Evolutionary conservation across 495 filamentous ascomycete species (phyloP).

Genomic region (Aspergillus indologenus): DNA sequence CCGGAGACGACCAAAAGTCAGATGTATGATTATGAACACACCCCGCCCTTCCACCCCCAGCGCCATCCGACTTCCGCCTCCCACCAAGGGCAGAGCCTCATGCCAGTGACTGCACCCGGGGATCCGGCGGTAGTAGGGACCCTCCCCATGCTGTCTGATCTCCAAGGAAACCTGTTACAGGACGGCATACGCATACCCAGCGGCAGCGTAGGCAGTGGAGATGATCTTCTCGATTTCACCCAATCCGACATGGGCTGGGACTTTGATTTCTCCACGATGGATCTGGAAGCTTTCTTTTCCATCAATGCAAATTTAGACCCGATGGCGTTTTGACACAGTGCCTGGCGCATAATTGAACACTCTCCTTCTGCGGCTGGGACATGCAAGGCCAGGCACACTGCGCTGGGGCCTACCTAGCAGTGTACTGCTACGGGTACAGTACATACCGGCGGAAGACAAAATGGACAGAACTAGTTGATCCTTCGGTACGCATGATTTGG

Average conservation of each 20-base stretch:
- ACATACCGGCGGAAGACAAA: not conserved
- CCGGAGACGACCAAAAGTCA: not conserved
- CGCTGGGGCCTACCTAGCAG: too few species aligned
- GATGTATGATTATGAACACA: not conserved
- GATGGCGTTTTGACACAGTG: slow-evolving; percentile 4
- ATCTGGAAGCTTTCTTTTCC: slow-evolving; percentile 43
- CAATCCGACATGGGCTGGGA: slow-evolving; percentile 46
- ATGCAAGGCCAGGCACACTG: not conserved
- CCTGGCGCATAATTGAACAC: not conserved
- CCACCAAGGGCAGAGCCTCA: not conserved
- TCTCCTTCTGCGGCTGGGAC: not conserved
- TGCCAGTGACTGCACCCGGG: not conserved
- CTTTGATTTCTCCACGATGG: slow-evolving; percentile 48
- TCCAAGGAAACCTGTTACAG: slow-evolving; percentile 25
- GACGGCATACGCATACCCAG: slow-evolving; percentile 25
- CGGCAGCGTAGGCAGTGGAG: slow-evolving; percentile 28
- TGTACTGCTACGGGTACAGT: too few species aligned
- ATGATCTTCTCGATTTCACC: slow-evolving; percentile 42
- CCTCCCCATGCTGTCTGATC: slow-evolving; percentile 17
- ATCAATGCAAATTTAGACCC: slow-evolving; percentile 27
- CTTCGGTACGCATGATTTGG: not conserved
- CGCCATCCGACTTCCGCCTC: not conserved
- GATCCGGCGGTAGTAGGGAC: not conserved
- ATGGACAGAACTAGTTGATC: not conserved
- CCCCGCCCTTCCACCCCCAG: not conserved